Base-by-base conservation (phyloP, 2,329 filamentous ascomycete genomes). In the Diaporthe destruens region DNA sequence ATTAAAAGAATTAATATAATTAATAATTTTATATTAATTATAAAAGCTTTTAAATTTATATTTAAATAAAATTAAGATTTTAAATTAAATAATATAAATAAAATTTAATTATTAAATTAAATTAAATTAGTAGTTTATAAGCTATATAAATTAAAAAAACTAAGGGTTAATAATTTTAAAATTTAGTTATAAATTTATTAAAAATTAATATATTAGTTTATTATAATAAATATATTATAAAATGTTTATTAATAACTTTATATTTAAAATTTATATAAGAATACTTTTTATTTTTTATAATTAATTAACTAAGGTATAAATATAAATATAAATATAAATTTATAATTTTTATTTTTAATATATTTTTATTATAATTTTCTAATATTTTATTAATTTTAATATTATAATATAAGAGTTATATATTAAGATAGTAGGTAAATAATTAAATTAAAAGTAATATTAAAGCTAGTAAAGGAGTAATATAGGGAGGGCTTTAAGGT, bases 1-100 rank as follows among this genome's bases (percentile, higher is more conserved):
- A n/a, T 7, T 49, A n/a, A 16, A 20, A 49, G n/a, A 1, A 16
- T 49, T 49, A 49, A 49, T 49, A 49, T 49, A 49, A 6, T 49
- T 49, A 49, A 49, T 49, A 49, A 49, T 49, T 7, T 49, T 49
- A 49, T 49, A n/a, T n/a, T 49, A 49, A 49, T 49, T 49, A 49
- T 49, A 49, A 20, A 49, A 4, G 44, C 44, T 18, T 18, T 49
- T 49, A 49, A 49, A 16, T 20, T 49, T 49, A 49, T 49, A 49
- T n/a, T 49, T 49, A 49, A 49, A 7, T 7, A n/a, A 49, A n/a
- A 5, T 8, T 8, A n/a, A 49, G 4, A 49, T 49, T 6, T 49
- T n/a, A n/a, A n/a, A 49, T n/a, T 29, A 29, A 29, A 29, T 29
- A 29, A 29, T 29, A 29, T 29, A 29, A 29, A 29, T 29, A 29